Base-by-base conservation (phyloP, 2,329 filamentous ascomycete species). In the Phialophora macrospora region DNA sequence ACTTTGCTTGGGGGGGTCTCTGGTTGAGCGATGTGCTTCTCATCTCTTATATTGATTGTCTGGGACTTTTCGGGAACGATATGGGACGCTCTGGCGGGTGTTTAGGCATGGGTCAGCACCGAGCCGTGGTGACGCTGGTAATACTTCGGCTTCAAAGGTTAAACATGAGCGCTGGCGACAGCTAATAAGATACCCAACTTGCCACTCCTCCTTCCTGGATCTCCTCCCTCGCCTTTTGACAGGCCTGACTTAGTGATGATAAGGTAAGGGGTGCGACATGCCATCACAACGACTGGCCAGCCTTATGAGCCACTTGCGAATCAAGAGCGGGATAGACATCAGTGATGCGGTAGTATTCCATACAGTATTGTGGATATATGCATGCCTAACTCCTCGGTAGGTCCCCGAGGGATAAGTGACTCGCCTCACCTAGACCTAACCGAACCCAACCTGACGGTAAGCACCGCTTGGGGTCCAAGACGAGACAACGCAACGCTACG, bases 71-170 rank as follows among this genome's bases (percentile, higher is more conserved):
- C 38, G 8, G 38, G 38, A 8, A 20, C 38, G 38, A 44, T 17
- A 44, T n/a, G 38, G 38, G 14, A 44, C 38, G 4, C 38, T n/a
- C 38, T 44, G 17, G 38, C 38, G n/a, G 38, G 38, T 44, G 38
- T 28, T 51, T 22, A 51, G 24, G 24, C 14, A 51, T 51, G 48
- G 26, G 26, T 9, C 48, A 51, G 48, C 48, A 3, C 11, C 12
- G 20, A 51, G 48, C 4, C 20, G 48, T 11, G 12, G 22, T 7
- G 20, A 17, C 8, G 48, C 48, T 51, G 48, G 48, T 51, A 12
- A 12, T 51, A 34, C 32, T 51, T 51, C 48, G 48, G 48, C 20
- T 51, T 51, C 4, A 51, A 12, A 26, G 38, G 38, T 51, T 51
- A 24, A 51, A 22, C 20, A 22, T 28, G 48, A 26, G 48, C 20